A percentile compares a stretch with the other conserved stretches of the same genome.
phyloP scores from a whole-genome alignment of 164 flowering plant genomes.

The Platanus orientalis region DNA sequence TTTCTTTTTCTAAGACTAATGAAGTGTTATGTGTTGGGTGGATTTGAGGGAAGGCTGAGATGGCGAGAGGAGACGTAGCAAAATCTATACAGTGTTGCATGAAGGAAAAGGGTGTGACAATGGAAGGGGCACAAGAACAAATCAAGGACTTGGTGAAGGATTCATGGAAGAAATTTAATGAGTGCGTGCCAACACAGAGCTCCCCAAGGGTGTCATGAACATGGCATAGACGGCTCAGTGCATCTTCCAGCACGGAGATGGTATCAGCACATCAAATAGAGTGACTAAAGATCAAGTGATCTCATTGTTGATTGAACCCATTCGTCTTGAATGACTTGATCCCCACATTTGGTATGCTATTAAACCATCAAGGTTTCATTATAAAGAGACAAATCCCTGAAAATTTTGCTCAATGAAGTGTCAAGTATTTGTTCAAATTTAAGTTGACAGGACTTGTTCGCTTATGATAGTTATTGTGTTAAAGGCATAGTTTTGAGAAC shows the following conservation, averaged over 20 bases:
- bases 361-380: too few species aligned
- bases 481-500: too few species aligned
- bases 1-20: too few species aligned
- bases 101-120: constrained; percentile 4
- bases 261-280: constrained; percentile 18
- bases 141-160: constrained; percentile 1
- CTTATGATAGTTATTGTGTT: too few species aligned
- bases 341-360: too few species aligned
- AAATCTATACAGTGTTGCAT: constrained; percentile 17
- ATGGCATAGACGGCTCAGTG: constrained; percentile 21
- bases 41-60: constrained; percentile 15
- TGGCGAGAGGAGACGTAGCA: constrained; percentile 12
- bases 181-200: background rate
- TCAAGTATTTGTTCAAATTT: too few species aligned
- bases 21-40: background rate
- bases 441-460: too few species aligned
- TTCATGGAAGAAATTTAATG: constrained; percentile 23
- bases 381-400: too few species aligned
- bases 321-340: too few species aligned
- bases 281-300: constrained; percentile 7
- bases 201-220: constrained; percentile 7
- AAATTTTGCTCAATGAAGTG: too few species aligned
- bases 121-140: constrained; percentile 14
- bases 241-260: constrained; percentile 24
- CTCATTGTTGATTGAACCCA: constrained; percentile 1